Evolutionary conservation across 176 grass and related monocot genomes (phyloP), one percentile per base, ranked within the genome.

Genomic region (Hyparrhenia diplandra): DNA sequence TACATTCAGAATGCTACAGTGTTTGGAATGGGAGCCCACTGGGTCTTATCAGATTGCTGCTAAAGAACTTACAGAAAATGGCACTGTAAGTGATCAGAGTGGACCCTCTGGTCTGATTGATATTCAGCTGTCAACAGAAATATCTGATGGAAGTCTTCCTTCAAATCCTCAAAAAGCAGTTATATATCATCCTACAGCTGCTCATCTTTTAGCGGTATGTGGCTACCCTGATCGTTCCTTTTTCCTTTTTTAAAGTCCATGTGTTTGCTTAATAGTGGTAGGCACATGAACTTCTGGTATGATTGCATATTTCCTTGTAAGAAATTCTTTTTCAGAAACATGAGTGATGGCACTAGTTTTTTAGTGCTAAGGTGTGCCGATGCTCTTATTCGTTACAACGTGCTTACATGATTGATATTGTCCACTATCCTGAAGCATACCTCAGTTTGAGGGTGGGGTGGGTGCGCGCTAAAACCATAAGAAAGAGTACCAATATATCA

Each of bases 51-150:
- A 90, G 37, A 89, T 78, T 74, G 80, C 89, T 69, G 81, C 83
- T 52, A 96, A 96, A 88, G 87, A 96, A 88, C 82, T 88, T 85
- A 82, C 75, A 67, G 97, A 99, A 91, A 99, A 99, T 89, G 97
- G 93, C 67, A 86, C 74, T 90, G 35, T 86, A 36, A 91, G 84
- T 88, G 93, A 95, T 91, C 88, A 99, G 71, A 99, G 90, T 85
- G 95, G 92, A 69, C 88, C 89, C 41, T 95, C 97, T 81, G 97
- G 97, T 67, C 71, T 99, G 42, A 96, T 99, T 73, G 97, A 99
- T 85, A 88, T 99, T 71, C 92, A 93, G 66, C 93, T 99, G 40
- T 92, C 93, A 73, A 36, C 97, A 54, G 97, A 99, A 84, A 91
- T 99, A 40, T 81, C 91, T 43, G 97, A 99, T 83, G 90, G 88